Evolutionary conservation across 208 protist species (phyloP).

Genomic region (Trypanosoma melophagium): DNA sequence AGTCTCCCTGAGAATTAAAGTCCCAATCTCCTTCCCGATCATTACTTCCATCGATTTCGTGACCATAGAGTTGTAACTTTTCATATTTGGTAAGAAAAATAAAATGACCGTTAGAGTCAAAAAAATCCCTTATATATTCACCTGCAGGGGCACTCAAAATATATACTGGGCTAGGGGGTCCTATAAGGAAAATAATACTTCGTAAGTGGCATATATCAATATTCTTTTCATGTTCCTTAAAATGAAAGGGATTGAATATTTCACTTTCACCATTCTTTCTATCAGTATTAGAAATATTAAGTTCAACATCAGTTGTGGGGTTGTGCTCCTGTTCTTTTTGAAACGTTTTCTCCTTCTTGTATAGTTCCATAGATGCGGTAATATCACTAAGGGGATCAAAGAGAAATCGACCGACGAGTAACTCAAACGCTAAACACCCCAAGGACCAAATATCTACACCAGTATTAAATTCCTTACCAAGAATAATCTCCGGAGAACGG

Average conservation of each 20-base stretch:
- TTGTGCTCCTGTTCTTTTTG: background rate
- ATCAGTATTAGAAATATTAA: background rate
- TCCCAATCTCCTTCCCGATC: background rate
- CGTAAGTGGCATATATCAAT: constrained; percentile 57
- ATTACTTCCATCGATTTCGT: constrained; percentile 13
- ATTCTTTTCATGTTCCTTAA: constrained; percentile 48
- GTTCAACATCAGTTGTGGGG: background rate
- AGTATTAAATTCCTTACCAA: constrained; percentile 56
- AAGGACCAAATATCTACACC: constrained; percentile 79
- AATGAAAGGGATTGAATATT: constrained; percentile 24
- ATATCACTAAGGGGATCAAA: constrained; percentile 44
- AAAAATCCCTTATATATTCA: constrained; percentile 53
- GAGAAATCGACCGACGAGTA: constrained; percentile 65
- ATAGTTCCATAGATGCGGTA: background rate
- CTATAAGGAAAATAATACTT: constrained; percentile 52
- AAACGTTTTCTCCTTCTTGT: background rate
- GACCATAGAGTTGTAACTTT: constrained; percentile 31
- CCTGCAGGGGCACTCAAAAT: constrained; percentile 35
- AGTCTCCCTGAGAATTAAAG: background rate
- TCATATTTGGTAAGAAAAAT: constrained; percentile 38
- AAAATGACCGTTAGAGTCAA: constrained; percentile 42
- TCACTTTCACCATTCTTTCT: background rate
- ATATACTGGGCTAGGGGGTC: constrained; percentile 41
- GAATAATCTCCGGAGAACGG: constrained; percentile 72
- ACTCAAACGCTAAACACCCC: constrained; percentile 79